Percentiles rank a stretch among this genome's conserved stretches.
phyloP scores from a whole-genome alignment of 1,139 yeast species.

The Pneumocystis oryctolagi region DNA sequence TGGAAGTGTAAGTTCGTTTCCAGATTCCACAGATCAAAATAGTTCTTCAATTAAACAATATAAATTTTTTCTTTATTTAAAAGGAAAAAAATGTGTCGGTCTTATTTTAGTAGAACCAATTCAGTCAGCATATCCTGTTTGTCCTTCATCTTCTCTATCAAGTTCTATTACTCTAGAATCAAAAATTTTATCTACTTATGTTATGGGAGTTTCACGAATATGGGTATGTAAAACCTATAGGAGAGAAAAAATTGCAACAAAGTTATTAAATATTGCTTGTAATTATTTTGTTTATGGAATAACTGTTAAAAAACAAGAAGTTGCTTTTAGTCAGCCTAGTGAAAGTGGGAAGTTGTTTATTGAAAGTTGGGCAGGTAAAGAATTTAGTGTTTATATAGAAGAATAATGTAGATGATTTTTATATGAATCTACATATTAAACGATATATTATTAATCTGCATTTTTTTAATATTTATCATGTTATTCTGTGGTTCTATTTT shows the following conservation, averaged over 20 bases:
- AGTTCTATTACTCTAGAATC: conserved; percentile 1
- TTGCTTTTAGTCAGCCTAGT: conserved; percentile 9
- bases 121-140: not conserved
- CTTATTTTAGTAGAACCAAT: not conserved
- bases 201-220: conserved; percentile 2
- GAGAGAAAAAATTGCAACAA: conserved; percentile 3
- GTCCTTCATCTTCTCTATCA: conserved; percentile 4
- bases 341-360: conserved; percentile 4
- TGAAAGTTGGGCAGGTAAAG: not conserved
- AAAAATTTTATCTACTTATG: not conserved
- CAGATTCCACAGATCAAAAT: not conserved
- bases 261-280: conserved; percentile 2
- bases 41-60: not conserved
- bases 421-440: not conserved
- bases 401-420: not conserved
- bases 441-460: not conserved
- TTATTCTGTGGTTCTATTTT: not conserved
- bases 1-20: not conserved
- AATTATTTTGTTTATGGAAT: conserved; percentile 2
- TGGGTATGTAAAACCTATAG: conserved; percentile 3
- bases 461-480: not conserved
- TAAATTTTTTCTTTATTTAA: conserved; percentile 2
- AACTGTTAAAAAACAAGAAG: conserved; percentile 1
- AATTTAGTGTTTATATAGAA: not conserved
- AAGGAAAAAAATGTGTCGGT: conserved; percentile 1